Evolutionary conservation across 2,329 filamentous ascomycete genomes (phyloP), one percentile per base, ranked within the genome.

Genomic region (Alternaria triticimaculans): DNA sequence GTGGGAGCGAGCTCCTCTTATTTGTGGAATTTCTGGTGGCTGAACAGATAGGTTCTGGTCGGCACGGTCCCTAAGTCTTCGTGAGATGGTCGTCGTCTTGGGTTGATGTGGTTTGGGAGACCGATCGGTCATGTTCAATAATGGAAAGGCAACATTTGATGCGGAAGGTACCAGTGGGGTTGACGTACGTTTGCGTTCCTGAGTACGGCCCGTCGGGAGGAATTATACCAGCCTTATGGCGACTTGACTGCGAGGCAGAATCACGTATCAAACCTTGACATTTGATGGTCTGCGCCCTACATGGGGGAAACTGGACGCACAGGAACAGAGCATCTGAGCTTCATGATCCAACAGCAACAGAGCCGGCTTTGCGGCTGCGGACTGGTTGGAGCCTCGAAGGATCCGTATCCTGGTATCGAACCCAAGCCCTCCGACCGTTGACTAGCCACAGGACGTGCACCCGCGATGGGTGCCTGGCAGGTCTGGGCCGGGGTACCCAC

Each of bases 301-400:
- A 71, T 72, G 74, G 76, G 77, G 69, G 67, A 65, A 70, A 68
- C 68, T 72, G 70, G 72, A 76, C 76, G 74, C 74, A 73, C 71
- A 69, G 65, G 70, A 73, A 78, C 73, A 75, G 70, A 61, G 66
- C 68, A 72, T 72, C 68, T 74, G 71, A 72, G 69, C 68, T 69
- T 65, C 69, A 73, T 60, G 57, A 58, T 73, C 74, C 74, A 76
- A 67, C 66, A 62, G 62, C 64, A 72, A 71, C 57, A 74, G 70
- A 74, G 69, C 77, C 77, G 74, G 75, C 62, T 77, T 65, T 75
- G 73, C 73, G 76, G 76, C 76, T 76, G 73, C 70, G 72, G 66
- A 75, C 66, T 76, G 75, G 75, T 75, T 72, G 72, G 75, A 77
- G 77, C 77, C 73, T 77, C 71, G 76, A 74, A 76, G 78, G 77